Percentiles rank a stretch among this genome's conserved stretches.
These are phyloP conservation scores for Coprinellus micaceus DNA, from an alignment of 768 basidiomycete genomes.

Conservation along the genomic window DNA sequence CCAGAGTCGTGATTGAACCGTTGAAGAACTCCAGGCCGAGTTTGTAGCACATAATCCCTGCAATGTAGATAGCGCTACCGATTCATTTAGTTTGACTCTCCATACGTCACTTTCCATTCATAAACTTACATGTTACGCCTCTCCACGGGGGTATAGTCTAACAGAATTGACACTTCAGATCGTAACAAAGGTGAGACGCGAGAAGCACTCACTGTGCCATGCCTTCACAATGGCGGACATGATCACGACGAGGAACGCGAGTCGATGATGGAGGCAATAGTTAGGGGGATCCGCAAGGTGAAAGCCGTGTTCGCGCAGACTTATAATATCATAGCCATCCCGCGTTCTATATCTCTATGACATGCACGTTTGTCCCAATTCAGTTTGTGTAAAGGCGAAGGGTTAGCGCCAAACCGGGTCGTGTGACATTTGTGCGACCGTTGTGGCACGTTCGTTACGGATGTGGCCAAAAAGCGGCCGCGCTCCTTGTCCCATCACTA, in stretches of 20 bases:
- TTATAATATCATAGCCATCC: no score
- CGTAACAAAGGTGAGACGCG: neutral
- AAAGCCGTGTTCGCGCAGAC: no score
- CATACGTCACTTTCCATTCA: neutral
- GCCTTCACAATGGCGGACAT: neutral
- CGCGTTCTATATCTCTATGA: no score
- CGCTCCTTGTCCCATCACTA: no score
- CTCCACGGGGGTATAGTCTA: slow-evolving; percentile 24
- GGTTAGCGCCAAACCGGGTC: no score
- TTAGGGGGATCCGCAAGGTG: no score
- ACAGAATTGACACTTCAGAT: neutral
- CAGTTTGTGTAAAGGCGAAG: no score
- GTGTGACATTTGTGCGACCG: no score
- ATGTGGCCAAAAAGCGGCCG: no score
- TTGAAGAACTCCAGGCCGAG: slow-evolving; percentile 33
- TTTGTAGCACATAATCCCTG: slow-evolving; percentile 31
- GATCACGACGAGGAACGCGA: neutral
- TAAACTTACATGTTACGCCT: slow-evolving; percentile 27
- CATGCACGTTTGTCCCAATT: no score
- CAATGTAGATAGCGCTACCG: slow-evolving; percentile 21
- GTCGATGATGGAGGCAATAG: neutral
- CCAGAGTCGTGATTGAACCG: slow-evolving; percentile 30
- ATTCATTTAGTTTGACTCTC: neutral
- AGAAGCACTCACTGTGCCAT: slow-evolving; percentile 1
- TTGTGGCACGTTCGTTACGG: no score